These are phyloP conservation scores for Epichloe gansuensis DNA, from an alignment of 2,329 filamentous ascomycete species.

Conservation along the genomic window DNA sequence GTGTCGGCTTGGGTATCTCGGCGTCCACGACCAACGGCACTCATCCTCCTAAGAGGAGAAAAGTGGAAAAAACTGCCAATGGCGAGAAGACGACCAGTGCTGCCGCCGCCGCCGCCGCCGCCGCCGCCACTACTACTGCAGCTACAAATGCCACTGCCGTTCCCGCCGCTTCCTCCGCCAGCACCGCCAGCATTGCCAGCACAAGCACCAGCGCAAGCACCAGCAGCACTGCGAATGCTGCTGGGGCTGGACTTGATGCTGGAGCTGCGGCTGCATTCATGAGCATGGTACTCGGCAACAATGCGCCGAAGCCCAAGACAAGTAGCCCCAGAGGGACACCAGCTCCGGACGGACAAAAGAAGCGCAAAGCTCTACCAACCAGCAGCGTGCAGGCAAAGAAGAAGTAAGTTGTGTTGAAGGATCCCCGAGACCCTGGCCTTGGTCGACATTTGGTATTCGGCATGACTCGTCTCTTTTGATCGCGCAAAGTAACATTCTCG, in stretches of 20 bases:
- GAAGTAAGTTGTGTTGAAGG: constrained; percentile 42
- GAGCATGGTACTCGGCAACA: constrained; percentile 42
- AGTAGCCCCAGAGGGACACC: constrained; percentile 60
- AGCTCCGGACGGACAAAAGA: constrained; percentile 58
- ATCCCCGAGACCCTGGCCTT: background rate
- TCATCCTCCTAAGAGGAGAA: constrained; percentile 62
- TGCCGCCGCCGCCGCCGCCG: background rate
- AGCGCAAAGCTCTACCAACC: constrained; percentile 50
- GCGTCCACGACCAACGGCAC: constrained; percentile 41
- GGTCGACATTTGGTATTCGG: background rate
- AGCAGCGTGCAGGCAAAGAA: constrained; percentile 66
- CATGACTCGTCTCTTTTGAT: background rate
- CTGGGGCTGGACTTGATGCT: background rate
- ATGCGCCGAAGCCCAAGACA: constrained; percentile 42
- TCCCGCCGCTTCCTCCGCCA: background rate
- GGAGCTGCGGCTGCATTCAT: constrained; percentile 34
- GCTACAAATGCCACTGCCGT: background rate
- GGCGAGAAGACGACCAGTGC: constrained; percentile 28
- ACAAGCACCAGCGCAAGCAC: background rate
- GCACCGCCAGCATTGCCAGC: background rate
- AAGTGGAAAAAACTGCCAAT: constrained; percentile 56
- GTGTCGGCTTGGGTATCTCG: constrained; percentile 54
- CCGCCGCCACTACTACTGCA: background rate
- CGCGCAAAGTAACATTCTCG: background rate
- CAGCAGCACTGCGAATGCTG: background rate